Percentiles rank a stretch among this genome's conserved stretches.
Evolutionary conservation across 805 yeast genomes (phyloP).

Genomic region (Scheffersomyces ergatensis): DNA sequence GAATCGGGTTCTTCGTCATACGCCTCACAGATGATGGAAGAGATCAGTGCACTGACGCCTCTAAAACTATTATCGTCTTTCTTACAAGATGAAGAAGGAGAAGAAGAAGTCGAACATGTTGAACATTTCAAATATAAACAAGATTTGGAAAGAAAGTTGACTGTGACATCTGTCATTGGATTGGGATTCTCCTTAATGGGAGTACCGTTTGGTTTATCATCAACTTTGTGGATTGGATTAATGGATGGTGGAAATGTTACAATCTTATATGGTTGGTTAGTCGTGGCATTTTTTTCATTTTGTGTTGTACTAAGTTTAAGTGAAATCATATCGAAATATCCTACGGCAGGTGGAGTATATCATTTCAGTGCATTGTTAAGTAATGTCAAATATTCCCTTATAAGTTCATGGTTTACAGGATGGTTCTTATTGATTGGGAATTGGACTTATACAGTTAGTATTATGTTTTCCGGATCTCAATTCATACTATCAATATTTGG

Average conservation of each 20-base stretch:
- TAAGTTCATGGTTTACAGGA: slow-evolving; percentile 75
- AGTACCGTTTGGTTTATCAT: slow-evolving; percentile 74
- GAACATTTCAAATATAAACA: slow-evolving; percentile 76
- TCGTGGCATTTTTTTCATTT: slow-evolving; percentile 61
- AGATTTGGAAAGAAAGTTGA: slow-evolving; percentile 63
- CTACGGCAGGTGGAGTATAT: slow-evolving; percentile 73
- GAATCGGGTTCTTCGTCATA: slow-evolving; percentile 9
- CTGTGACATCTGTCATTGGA: slow-evolving; percentile 70
- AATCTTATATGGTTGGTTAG: slow-evolving; percentile 70
- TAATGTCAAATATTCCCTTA: slow-evolving; percentile 50
- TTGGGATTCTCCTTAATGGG: slow-evolving; percentile 80
- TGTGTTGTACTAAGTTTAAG: slow-evolving; percentile 70
- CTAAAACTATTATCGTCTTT: slow-evolving; percentile 11
- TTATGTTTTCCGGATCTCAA: slow-evolving; percentile 74
- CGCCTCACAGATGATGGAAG: slow-evolving; percentile 5
- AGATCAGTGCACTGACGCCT: slow-evolving; percentile 10
- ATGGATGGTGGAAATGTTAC: slow-evolving; percentile 78
- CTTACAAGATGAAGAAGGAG: slow-evolving; percentile 27
- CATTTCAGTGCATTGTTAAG: slow-evolving; percentile 75
- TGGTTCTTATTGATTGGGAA: slow-evolving; percentile 74
- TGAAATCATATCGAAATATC: slow-evolving; percentile 75
- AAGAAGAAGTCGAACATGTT: slow-evolving; percentile 52
- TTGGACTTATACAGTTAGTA: slow-evolving; percentile 74
- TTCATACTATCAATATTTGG: slow-evolving; percentile 68
- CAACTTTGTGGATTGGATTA: slow-evolving; percentile 68